Evolutionary conservation across 2,329 filamentous ascomycete species (phyloP), one percentile per base, ranked within the genome.

Genomic region (Eurotiales sp.): DNA sequence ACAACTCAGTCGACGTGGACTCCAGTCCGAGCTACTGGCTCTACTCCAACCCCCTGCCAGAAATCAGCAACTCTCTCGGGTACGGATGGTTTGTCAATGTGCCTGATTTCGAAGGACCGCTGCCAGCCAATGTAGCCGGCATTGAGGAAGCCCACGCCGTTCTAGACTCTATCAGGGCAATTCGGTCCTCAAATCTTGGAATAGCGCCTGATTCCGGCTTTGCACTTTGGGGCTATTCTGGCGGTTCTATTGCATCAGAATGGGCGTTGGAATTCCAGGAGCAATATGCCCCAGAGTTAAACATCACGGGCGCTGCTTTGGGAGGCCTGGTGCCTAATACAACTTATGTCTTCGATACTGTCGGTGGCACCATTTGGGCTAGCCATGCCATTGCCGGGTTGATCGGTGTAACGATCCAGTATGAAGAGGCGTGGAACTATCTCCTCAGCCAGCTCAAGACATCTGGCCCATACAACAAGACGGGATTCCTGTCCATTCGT

Each of bases 151-250:
- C 74, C 2, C 70, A 77, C 42, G 70, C 72, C 0, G 72, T 69
- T 8, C 59, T 77, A 10, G 72, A 78, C 57, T 63, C 64, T 3
- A 58, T 77, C 1, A 71, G 76, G 8, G 74, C 74, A 6, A 66
- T 71, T 1, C 56, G 73, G 14, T 52, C 60, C 2, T 63, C 61
- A 1, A 52, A 43, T 2, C 61, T 71, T 3, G 62, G 64, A 2
- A 58, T 76, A 46, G 56, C 60, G 11, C 32, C 55, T 3, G 58
- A 64, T 14, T 63, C 72, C 0, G 64, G 56, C 5, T 61, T 73
- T 36, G 69, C 72, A 2, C 62, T 81, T 48, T 82, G 77, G 77
- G 80, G 80, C 0, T 83, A 82, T 58, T 79, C 75, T 1, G 80
- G 80, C 3, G 80, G 79, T 2, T 72, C 73, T 1, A 55, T 82